phyloP scores from a whole-genome alignment of 2,329 filamentous ascomycete genomes.

The Colletotrichum tamarilloi region DNA sequence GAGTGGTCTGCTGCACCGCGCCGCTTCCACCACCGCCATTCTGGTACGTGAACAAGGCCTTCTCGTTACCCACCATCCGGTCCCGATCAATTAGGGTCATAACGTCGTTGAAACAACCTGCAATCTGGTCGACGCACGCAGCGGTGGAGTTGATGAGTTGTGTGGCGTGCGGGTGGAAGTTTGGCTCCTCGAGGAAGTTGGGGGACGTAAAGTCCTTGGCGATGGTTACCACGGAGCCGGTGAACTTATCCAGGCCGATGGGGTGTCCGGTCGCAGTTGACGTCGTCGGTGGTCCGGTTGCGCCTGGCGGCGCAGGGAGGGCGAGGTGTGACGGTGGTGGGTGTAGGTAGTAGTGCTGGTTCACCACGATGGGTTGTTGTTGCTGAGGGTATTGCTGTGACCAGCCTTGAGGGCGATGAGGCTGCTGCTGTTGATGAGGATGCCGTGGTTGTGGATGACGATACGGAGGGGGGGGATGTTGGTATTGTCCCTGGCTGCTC shows the following conservation, averaged over 20 bases:
- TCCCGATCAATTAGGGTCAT: constrained; percentile 80
- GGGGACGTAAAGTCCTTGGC: constrained; percentile 54
- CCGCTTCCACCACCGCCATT: background rate
- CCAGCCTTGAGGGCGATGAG: constrained; percentile 39
- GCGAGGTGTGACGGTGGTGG: constrained; percentile 29
- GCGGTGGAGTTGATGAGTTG: constrained; percentile 59
- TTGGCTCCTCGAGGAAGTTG: constrained; percentile 53
- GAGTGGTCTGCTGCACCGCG: background rate
- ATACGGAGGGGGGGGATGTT: constrained; percentile 14
- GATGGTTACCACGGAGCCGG: constrained; percentile 55
- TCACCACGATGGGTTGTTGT: constrained; percentile 56
- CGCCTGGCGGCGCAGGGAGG: constrained; percentile 2
- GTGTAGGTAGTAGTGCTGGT: constrained; percentile 62
- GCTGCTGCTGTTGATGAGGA: constrained; percentile 35
- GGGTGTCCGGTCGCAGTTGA: constrained; percentile 28
- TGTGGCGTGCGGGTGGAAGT: constrained; percentile 44
- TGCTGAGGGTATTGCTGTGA: constrained; percentile 35
- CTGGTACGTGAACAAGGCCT: constrained; percentile 60
- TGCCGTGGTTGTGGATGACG: constrained; percentile 19
- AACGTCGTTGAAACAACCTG: constrained; percentile 71
- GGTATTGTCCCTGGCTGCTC: constrained; percentile 11
- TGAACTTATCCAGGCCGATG: constrained; percentile 47
- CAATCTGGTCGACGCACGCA: constrained; percentile 69
- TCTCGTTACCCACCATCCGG: constrained; percentile 62
- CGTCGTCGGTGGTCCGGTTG: background rate